phyloP scores from a whole-genome alignment of 2,329 filamentous ascomycete genomes.

The Waltergamsia citrina region DNA sequence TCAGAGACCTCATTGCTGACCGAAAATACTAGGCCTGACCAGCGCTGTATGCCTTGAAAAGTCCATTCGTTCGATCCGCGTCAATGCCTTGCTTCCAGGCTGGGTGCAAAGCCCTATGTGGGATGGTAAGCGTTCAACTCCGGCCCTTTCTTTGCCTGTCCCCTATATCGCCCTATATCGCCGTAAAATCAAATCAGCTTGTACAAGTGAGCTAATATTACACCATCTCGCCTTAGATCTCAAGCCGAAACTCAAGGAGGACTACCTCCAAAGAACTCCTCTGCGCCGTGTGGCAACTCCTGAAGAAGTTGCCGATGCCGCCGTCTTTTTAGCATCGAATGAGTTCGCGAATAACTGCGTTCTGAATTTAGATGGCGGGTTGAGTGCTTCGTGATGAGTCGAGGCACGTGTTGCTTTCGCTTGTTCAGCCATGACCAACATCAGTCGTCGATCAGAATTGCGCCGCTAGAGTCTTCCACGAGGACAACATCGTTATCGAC shows the following conservation, averaged over 20 bases:
- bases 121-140: slow-evolving; percentile 40
- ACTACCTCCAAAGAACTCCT: slow-evolving; percentile 47
- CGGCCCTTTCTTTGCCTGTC: slow-evolving; percentile 2
- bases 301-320: slow-evolving; percentile 73
- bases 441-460: slow-evolving; percentile 59
- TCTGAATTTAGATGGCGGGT: slow-evolving; percentile 75
- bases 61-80: slow-evolving; percentile 52
- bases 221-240: slow-evolving; percentile 20
- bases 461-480: slow-evolving; percentile 46
- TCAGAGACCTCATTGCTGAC: slow-evolving; percentile 1
- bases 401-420: no score
- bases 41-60: slow-evolving; percentile 56
- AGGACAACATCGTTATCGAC: slow-evolving; percentile 31
- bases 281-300: slow-evolving; percentile 54
- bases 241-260: slow-evolving; percentile 24
- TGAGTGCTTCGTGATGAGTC: slow-evolving; percentile 57
- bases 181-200: slow-evolving; percentile 1
- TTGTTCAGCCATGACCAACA: slow-evolving; percentile 3
- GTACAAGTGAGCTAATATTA: slow-evolving; percentile 23
- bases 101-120: slow-evolving; percentile 81
- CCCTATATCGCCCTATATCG: neutral
- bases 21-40: slow-evolving; percentile 47
- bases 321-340: slow-evolving; percentile 67
- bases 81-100: slow-evolving; percentile 74
- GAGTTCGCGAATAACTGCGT: slow-evolving; percentile 81